Base-by-base conservation (phyloP, 305 asterid genomes). In the Fraxinus nigra region DNA sequence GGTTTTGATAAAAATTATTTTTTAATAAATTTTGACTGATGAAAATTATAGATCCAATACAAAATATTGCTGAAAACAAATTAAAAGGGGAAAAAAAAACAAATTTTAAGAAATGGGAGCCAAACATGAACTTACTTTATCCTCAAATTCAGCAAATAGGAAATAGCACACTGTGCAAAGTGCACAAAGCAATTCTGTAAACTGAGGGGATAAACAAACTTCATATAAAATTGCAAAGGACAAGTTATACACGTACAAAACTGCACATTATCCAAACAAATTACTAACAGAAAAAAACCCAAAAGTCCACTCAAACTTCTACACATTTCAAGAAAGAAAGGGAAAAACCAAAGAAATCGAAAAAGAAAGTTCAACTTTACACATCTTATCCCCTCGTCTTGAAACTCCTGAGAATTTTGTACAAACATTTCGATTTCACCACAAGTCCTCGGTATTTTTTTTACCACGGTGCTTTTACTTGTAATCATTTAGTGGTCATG, bases 401-500 rank as follows among this genome's bases (percentile, higher is more conserved):
- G 24, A 76, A 70, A 22, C 16, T 61, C 22, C 14, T 35, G 38
- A 76, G 48, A 81, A 79, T 61, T 85, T 78, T 86, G 85, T 81
- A 86, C 85, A 84, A 59, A n/a, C 69, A 24, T 33, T 33, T 16
- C 35, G 37, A 46, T 26, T 11, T 51, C 43, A 43, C 26, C 43
- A 22, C 10, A 34, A 48, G 67, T 6, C 72, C 46, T 26, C 40
- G 18, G 6, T 16, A 35, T 65, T 65, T 65, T 35, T 65, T 11
- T 26, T 7, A 10, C 7, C 34, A 4, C 7, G 73, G 20, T 32
- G 51, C 70, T 59, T 59, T 33, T 54, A 54, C 72, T 37, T 34
- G 74, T 59, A 76, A 82, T 93, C 92, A 92, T 86, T 92, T 93
- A 74, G 90, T 78, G 84, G 82, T 83, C 97, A 92, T 89, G 63